Evolutionary conservation across 495 filamentous ascomycete species (phyloP), one percentile per base, ranked within the genome.

Genomic region (Xylaria longipes): DNA sequence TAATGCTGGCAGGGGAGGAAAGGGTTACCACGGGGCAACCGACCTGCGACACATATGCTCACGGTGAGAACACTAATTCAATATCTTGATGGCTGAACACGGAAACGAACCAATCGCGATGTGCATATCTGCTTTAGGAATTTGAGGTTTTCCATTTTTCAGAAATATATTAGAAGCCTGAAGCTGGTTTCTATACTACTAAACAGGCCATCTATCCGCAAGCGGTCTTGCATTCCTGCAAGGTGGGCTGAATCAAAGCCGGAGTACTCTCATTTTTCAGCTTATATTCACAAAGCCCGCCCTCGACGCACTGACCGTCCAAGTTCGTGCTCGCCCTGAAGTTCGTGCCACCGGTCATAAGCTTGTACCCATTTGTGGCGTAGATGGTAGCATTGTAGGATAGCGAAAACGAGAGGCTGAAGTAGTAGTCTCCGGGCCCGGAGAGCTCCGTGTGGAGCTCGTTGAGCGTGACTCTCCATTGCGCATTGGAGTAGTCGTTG

Each of bases 211-310:
- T 27, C 35, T 69, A 75, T 35, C 71, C 71, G 39, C 72, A 76
- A 65, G 71, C 72, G 15, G 12, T 65, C 62, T 69, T 74, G 54
- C 76, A 76, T 57, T 76, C 70, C 50, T 65, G 25, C 69, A 75
- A 58, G 6, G 54, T 61, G 0, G 76, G 68, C 58, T 74, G 76
- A 25, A 74, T 43, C 58, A 72, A 69, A 52, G 70, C 61, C 31
- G 72, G 72, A 35, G 43, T 14, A 7, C 54, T 72, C 41, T 62
- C 71, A 27, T 73, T 48, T 62, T 65, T 73, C 41, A 76, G 45
- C 3, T 43, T 48, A 25, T 72, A 72, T 27, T 68, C 60, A 48
- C 75, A 75, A 7, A 50, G 25, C 6, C 67, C 71, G 31, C 71
- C 63, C 1, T 70, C 71, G 43, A 41, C 65, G 33, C 71, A 77